Conservation (phyloP, 352 stramenopile genomes). For the Globisporangium parvum region DNA sequence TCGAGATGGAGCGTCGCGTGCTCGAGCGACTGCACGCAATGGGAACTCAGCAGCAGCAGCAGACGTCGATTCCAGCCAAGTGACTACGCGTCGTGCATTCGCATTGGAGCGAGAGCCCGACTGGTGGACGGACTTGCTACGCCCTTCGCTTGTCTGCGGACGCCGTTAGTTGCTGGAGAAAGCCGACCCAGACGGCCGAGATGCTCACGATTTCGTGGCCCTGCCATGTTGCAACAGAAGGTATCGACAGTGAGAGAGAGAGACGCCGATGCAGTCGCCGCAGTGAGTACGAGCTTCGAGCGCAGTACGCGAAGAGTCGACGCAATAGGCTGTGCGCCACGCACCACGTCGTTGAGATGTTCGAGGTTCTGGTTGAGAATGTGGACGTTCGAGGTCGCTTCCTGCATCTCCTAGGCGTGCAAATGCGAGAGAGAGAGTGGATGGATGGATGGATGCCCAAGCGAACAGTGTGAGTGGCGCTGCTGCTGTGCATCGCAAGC, state of each 20-base stretch:
- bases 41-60: conserved; percentile 21
- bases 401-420: conserved; percentile 50
- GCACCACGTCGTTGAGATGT: conserved; percentile 75
- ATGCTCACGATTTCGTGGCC: conserved; percentile 70
- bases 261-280: background rate
- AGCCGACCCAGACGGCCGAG: conserved; percentile 65
- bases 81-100: background rate
- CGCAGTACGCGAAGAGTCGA: background rate
- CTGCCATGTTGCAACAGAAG: conserved; percentile 16
- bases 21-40: conserved; percentile 39
- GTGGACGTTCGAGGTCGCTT: conserved; percentile 75
- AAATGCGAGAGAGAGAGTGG: background rate
- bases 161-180: conserved; percentile 52
- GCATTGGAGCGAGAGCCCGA: background rate
- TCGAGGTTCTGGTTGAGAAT: conserved; percentile 80
- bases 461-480: background rate
- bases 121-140: conserved; percentile 5
- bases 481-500: too few species aligned
- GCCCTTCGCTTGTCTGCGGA: conserved; percentile 35
- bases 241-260: background rate
- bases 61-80: conserved; percentile 8
- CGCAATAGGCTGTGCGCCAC: conserved; percentile 2
- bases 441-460: background rate
- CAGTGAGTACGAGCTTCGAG: background rate
- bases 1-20: conserved; percentile 49